Evolutionary conservation across 805 yeast species (phyloP), one percentile per base, ranked within the genome.

Genomic region (Candida chauliodis): DNA sequence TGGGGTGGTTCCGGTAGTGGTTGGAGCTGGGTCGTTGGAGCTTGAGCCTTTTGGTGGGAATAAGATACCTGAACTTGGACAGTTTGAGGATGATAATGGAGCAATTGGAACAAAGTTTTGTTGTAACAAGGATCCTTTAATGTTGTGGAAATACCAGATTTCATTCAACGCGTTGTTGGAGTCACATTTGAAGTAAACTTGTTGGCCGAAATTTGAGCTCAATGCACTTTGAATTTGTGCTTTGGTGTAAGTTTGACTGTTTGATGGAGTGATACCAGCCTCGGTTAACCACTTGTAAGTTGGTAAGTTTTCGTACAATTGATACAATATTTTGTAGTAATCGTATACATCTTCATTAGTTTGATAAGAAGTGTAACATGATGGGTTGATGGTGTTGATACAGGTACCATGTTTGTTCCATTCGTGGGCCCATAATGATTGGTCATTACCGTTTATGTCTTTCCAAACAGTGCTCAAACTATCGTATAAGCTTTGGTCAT

Each of bases 401-500:
- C 97, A 90, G 8, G 96, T 88, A 17, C 90, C 97, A 56, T 90
- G 98, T 58, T 90, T 90, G 66, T 90, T 89, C 71, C 76, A 90
- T 61, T 90, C 97, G 60, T 90, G 96, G 24, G 75, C 71, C 98
- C 98, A 90, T 36, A 90, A 64, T 5, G 71, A 55, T 41, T 76
- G 80, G 55, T 84, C 91, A 8, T 38, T 34, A 8, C 87, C 87
- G 35, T 76, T 78, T 52, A 73, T 74, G 51, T 83, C 81, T 56
- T 83, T 81, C 97, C 97, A 90, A 43, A 71, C 60, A 21, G 52
- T 51, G 18, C 63, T 47, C 87, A 90, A 78, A 42, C 72, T 70
- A 1, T 62, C 58, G 32, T 84, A 65, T 34, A 88, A 65, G 8
- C 73, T 80, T 8, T 53, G 48, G 38, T 81, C 81, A 24, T 63